Evolutionary conservation across 1,139 yeast species (phyloP).

Genomic region (Nakaseomyces glabratus): DNA sequence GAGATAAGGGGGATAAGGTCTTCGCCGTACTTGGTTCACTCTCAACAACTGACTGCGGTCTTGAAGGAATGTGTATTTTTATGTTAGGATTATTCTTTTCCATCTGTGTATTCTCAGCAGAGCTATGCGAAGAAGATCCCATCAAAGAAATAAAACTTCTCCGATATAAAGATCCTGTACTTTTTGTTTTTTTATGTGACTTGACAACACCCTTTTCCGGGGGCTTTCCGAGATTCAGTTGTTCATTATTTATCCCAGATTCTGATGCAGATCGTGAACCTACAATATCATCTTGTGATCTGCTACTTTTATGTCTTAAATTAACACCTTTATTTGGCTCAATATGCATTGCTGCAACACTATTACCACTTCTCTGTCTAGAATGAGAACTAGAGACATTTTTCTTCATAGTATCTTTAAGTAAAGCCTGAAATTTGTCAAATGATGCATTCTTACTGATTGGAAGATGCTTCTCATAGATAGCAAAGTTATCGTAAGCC

Average conservation of each 20-base stretch:
- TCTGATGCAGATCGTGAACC: constrained; percentile 23
- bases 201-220: constrained; percentile 14
- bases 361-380: constrained; percentile 14
- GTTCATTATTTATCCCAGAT: constrained; percentile 12
- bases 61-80: constrained; percentile 31
- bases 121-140: constrained; percentile 24
- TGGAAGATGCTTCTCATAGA: constrained; percentile 44
- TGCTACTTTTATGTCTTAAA: constrained; percentile 12
- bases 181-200: constrained; percentile 26
- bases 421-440: constrained; percentile 45
- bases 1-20: constrained; percentile 36
- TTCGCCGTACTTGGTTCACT: constrained; percentile 30
- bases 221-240: constrained; percentile 8
- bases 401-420: constrained; percentile 42
- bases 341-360: constrained; percentile 4
- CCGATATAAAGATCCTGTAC: constrained; percentile 29
- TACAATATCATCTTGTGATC: constrained; percentile 12
- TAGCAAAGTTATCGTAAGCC: constrained; percentile 51
- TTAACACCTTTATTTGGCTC: neutral
- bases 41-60: constrained; percentile 53
- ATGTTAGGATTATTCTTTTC: constrained; percentile 15
- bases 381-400: constrained; percentile 28
- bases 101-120: constrained; percentile 10
- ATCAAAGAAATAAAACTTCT: constrained; percentile 30
- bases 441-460: constrained; percentile 40